Percentiles rank a stretch among this genome's conserved stretches.
Evolutionary conservation across 305 asterid species (phyloP).

Genomic region (Striga hermonthica): DNA sequence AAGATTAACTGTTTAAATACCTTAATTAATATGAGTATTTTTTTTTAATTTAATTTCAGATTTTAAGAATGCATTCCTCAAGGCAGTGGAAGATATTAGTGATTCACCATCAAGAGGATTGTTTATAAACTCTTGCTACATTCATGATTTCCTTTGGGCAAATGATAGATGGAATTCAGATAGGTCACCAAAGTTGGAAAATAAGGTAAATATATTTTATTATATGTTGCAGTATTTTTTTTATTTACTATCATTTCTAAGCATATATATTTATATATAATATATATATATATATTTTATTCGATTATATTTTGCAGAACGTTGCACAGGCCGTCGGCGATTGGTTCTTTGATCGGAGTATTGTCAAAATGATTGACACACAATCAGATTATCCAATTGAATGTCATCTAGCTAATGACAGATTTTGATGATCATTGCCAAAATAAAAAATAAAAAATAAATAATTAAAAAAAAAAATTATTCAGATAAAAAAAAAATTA

Average conservation of each 20-base stretch:
- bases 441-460: too few relatives aligned
- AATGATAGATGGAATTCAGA: constrained; percentile 10
- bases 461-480: too few relatives aligned
- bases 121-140: constrained; percentile 31
- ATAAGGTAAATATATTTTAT: constrained; percentile 23
- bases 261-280: background rate
- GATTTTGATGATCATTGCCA: too few relatives aligned
- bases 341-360: constrained; percentile 31
- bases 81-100: constrained; percentile 20
- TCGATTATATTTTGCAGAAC: constrained; percentile 18
- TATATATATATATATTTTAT: background rate
- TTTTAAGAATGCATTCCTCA: constrained; percentile 23
- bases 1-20: background rate
- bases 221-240: background rate
- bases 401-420: background rate
- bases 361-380: constrained; percentile 7
- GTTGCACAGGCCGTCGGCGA: constrained; percentile 26
- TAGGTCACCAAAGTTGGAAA: constrained; percentile 9
- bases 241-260: background rate
- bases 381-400: constrained; percentile 2
- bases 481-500: too few relatives aligned
- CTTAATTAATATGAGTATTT: background rate
- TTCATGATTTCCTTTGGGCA: constrained; percentile 25
- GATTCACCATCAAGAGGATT: constrained; percentile 27
- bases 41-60: constrained; percentile 24